These are phyloP conservation scores for Microbotryum violaceum DNA, from an alignment of 1,284 basidiomycete genomes.

Conservation along the genomic window DNA sequence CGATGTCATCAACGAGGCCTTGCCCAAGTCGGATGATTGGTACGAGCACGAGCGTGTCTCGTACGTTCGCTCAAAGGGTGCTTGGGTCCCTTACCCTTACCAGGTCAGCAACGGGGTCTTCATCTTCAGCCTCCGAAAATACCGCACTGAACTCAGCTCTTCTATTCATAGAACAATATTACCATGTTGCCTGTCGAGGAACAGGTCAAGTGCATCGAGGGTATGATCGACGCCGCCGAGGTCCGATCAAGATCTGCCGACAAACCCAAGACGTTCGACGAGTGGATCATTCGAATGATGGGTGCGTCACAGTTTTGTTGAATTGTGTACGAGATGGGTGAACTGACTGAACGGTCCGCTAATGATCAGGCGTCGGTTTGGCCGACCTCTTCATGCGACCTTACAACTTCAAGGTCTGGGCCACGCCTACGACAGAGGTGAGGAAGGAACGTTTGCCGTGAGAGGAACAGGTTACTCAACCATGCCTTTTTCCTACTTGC, in stretches of 20 bases:
- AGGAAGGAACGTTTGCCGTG: constrained; percentile 3
- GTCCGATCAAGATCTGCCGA: constrained; percentile 39
- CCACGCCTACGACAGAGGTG: constrained; percentile 45
- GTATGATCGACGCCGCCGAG: constrained; percentile 45
- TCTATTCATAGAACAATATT: constrained; percentile 46
- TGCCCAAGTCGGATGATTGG: constrained; percentile 47
- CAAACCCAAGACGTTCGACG: constrained; percentile 44
- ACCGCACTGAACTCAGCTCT: not conserved
- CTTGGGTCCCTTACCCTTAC: constrained; percentile 47
- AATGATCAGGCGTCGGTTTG: constrained; percentile 41
- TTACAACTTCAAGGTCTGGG: constrained; percentile 53
- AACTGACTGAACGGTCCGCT: not conserved
- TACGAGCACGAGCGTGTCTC: constrained; percentile 49
- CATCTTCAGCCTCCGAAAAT: too few relatives aligned
- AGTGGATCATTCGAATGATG: constrained; percentile 50
- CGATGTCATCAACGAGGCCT: constrained; percentile 46
- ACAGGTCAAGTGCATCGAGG: constrained; percentile 48
- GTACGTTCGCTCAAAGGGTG: constrained; percentile 46
- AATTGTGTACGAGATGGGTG: not conserved
- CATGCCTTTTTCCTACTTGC: not conserved
- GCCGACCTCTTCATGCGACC: constrained; percentile 51
- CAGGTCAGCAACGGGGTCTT: constrained; percentile 25
- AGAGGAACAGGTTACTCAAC: not conserved
- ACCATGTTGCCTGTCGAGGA: constrained; percentile 47
- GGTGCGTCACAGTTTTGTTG: constrained; percentile 24